These are phyloP conservation scores for Phanerochaete sordida DNA, from an alignment of 768 basidiomycete genomes.

Conservation along the genomic window DNA sequence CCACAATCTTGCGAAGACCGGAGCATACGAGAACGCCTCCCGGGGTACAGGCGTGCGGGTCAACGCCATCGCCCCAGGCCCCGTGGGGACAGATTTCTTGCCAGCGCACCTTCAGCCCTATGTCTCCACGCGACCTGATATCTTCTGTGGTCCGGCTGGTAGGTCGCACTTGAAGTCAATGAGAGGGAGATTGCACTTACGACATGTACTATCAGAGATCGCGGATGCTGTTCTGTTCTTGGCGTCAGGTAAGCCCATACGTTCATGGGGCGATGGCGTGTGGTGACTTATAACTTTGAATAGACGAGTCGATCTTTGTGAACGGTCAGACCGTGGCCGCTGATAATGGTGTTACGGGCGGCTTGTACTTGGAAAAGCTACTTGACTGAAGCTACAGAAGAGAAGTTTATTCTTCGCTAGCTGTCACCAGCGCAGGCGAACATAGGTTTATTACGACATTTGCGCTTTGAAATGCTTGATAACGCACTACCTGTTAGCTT, in stretches of 20 bases:
- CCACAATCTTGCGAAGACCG: conserved; percentile 81
- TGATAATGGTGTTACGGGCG: background rate
- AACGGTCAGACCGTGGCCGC: background rate
- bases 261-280: background rate
- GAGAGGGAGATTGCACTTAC: conserved; percentile 10
- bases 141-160: conserved; percentile 54
- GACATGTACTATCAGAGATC: conserved; percentile 71
- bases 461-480: too few relatives aligned
- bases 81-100: conserved; percentile 72
- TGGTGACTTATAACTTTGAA: background rate
- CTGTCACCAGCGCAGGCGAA: too few relatives aligned
- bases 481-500: too few relatives aligned
- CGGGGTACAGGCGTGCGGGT: conserved; percentile 82
- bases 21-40: conserved; percentile 41
- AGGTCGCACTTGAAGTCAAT: conserved; percentile 78
- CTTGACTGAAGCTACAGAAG: background rate
- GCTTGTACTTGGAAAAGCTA: background rate
- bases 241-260: conserved; percentile 67
- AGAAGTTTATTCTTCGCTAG: too few relatives aligned
- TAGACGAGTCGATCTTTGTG: background rate
- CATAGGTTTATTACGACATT: too few relatives aligned
- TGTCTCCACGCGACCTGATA: background rate
- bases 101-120: background rate
- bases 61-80: conserved; percentile 84
- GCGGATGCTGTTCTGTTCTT: conserved; percentile 83